phyloP scores from a whole-genome alignment of 1,139 yeast genomes.

The Kurtzmaniella quercitrusa region DNA sequence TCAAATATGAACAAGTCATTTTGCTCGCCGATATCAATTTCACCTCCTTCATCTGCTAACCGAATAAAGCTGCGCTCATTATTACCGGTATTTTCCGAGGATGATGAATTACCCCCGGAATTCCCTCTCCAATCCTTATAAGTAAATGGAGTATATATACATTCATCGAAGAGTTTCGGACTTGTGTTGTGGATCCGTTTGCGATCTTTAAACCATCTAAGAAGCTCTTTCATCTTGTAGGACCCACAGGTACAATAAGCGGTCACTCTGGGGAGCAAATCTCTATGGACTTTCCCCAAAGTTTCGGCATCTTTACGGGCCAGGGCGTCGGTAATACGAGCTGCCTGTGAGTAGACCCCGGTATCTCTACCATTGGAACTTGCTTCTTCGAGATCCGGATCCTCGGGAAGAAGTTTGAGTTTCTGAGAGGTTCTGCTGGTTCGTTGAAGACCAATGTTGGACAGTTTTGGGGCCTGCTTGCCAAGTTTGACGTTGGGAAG shows the following conservation, averaged over 20 bases:
- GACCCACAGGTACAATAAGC: conserved; percentile 96
- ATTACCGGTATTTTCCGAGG: conserved; percentile 15
- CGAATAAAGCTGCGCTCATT: conserved; percentile 49
- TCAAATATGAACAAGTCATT: conserved; percentile 86
- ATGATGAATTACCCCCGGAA: conserved; percentile 1
- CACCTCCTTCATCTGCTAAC: conserved; percentile 92
- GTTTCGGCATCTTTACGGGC: conserved; percentile 95
- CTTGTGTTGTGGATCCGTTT: conserved; percentile 70
- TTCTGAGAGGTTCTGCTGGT: conserved; percentile 86
- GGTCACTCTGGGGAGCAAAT: conserved; percentile 80
- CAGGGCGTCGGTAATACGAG: conserved; percentile 80
- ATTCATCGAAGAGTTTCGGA: conserved; percentile 90
- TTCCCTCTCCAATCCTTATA: conserved; percentile 66
- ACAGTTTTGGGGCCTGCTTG: conserved; percentile 25
- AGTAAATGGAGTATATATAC: conserved; percentile 85
- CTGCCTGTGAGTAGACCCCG: conserved; percentile 72
- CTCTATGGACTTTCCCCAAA: conserved; percentile 85
- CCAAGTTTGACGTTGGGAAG: conserved; percentile 6
- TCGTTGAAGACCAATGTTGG: conserved; percentile 75
- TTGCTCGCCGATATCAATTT: conserved; percentile 74
- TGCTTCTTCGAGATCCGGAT: conserved; percentile 28
- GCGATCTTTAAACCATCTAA: conserved; percentile 80
- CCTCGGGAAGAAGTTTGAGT: conserved; percentile 82
- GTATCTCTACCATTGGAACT: conserved; percentile 22
- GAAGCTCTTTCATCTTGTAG: conserved; percentile 79